Percentiles rank a stretch among this genome's conserved stretches.
Evolutionary conservation across 169 alveolate species (phyloP).

Genomic region (Plasmodium malariae): DNA sequence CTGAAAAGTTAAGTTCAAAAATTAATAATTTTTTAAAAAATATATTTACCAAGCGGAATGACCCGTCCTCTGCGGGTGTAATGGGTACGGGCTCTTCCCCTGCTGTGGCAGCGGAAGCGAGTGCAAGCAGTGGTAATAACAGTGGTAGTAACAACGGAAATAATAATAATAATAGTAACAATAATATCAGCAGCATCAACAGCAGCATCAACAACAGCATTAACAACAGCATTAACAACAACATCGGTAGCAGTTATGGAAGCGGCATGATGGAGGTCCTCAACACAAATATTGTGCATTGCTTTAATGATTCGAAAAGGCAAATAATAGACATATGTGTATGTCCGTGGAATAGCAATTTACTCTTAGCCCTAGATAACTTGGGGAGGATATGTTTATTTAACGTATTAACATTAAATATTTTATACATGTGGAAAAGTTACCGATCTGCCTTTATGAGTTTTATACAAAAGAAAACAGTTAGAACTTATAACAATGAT

Average conservation of each 20-base stretch:
- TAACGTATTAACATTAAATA: constrained; percentile 33
- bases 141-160: too few relatives aligned
- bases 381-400: constrained; percentile 51
- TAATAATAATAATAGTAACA: too few relatives aligned
- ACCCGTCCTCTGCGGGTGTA: background rate
- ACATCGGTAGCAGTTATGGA: too few relatives aligned
- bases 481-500: background rate
- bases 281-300: constrained; percentile 28
- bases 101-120: too few relatives aligned
- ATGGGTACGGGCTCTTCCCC: background rate
- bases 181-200: background rate
- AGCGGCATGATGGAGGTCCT: constrained; percentile 3
- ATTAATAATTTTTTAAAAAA: constrained; percentile 66
- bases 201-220: background rate
- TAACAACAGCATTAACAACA: background rate
- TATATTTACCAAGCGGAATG: constrained; percentile 42
- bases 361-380: constrained; percentile 48
- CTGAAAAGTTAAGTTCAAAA: constrained; percentile 56
- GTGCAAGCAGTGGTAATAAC: too few relatives aligned
- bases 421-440: constrained; percentile 74
- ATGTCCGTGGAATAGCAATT: constrained; percentile 64
- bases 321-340: constrained; percentile 58
- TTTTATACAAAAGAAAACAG: constrained; percentile 26
- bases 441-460: constrained; percentile 67
- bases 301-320: constrained; percentile 68